Evolutionary conservation across 768 basidiomycete species (phyloP).

Genomic region (Suillus occidentalis): DNA sequence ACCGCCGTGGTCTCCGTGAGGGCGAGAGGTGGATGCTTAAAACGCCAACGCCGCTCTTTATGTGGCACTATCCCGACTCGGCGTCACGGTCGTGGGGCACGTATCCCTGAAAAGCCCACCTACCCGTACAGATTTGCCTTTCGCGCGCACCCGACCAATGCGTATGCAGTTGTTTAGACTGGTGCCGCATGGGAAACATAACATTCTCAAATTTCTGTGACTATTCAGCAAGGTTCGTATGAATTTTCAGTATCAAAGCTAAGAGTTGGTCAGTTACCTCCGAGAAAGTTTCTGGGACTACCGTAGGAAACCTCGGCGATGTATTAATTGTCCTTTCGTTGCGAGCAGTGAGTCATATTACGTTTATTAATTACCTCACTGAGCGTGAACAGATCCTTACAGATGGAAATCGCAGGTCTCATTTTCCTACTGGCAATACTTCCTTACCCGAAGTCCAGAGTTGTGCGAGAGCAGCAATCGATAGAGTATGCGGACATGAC

Average conservation of each 20-base stretch:
- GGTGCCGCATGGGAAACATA: no score
- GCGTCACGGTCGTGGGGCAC: no score
- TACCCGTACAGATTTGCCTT: no score
- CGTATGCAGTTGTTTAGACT: no score
- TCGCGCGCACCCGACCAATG: no score
- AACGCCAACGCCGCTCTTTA: background rate
- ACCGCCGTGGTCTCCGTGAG: background rate
- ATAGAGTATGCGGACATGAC: slow-evolving; percentile 1
- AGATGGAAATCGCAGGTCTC: background rate
- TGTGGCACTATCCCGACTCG: no score
- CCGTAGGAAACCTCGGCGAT: background rate
- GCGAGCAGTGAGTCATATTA: background rate
- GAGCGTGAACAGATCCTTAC: background rate
- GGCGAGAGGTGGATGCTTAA: background rate
- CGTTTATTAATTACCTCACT: background rate
- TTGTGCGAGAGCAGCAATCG: slow-evolving; percentile 15
- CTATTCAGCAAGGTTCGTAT: no score
- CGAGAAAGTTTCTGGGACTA: background rate
- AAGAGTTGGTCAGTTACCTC: background rate
- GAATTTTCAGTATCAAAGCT: no score
- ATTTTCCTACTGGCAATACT: slow-evolving; percentile 8
- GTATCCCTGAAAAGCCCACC: no score
- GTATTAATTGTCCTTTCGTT: background rate
- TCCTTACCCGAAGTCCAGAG: slow-evolving; percentile 12
- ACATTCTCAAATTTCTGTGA: no score